These are phyloP conservation scores for Beauveria scarabaeidicola DNA, from an alignment of 2,329 filamentous ascomycete species.

Conservation along the genomic window DNA sequence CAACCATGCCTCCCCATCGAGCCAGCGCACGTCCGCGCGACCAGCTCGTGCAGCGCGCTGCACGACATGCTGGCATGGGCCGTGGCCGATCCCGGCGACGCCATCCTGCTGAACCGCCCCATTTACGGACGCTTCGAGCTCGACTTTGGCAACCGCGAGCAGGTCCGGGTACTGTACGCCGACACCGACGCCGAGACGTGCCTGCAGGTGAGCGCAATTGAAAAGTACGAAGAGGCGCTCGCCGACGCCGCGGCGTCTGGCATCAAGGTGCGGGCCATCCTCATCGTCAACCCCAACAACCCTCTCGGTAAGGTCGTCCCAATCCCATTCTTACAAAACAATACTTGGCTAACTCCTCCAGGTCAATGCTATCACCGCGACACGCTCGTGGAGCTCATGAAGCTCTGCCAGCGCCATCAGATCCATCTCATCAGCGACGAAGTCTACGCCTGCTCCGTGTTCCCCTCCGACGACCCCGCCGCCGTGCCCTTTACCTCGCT, in stretches of 20 bases:
- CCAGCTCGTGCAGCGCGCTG: conserved; percentile 29
- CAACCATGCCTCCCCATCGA: conserved; percentile 22
- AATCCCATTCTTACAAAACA: too few relatives aligned
- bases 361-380: conserved; percentile 35
- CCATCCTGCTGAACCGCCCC: conserved; percentile 30
- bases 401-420: conserved; percentile 38
- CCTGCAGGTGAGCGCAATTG: conserved; percentile 35
- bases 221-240: conserved; percentile 36
- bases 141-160: conserved; percentile 36
- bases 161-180: conserved; percentile 35
- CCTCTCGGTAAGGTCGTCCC: conserved; percentile 32
- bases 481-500: conserved; percentile 37
- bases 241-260: conserved; percentile 26
- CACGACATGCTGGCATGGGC: conserved; percentile 33
- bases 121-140: conserved; percentile 41
- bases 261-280: conserved; percentile 33
- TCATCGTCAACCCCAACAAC: conserved; percentile 47
- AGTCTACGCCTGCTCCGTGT: conserved; percentile 47
- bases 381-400: conserved; percentile 35
- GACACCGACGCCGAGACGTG: conserved; percentile 33
- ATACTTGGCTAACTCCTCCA: conserved; percentile 4
- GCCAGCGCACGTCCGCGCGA: conserved; percentile 24
- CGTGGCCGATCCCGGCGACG: conserved; percentile 29
- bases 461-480: conserved; percentile 25
- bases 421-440: conserved; percentile 51